These are phyloP conservation scores for Aspergillus leporis DNA, from an alignment of 495 filamentous ascomycete genomes.

Conservation along the genomic window DNA sequence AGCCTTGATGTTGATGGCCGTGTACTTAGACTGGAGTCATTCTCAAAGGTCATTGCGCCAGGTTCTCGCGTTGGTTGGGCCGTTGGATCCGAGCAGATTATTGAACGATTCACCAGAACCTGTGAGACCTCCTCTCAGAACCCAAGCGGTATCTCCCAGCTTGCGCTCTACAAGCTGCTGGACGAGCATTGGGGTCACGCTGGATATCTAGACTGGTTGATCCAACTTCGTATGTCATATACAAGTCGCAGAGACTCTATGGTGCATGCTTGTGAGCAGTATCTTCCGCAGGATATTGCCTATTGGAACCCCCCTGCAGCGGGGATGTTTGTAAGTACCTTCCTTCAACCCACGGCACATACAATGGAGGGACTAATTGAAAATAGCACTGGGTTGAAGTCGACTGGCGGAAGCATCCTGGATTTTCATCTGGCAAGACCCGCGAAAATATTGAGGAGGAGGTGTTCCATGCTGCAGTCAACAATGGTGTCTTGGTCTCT, in stretches of 20 bases:
- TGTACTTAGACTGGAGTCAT: slow-evolving; percentile 67
- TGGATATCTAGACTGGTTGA: slow-evolving; percentile 91
- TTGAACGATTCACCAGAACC: slow-evolving; percentile 75
- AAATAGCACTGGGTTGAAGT: slow-evolving; percentile 79
- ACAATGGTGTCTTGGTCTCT: slow-evolving; percentile 70
- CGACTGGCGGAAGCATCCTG: slow-evolving; percentile 73
- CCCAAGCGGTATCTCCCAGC: slow-evolving; percentile 78
- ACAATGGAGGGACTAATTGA: neutral
- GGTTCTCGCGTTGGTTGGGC: slow-evolving; percentile 65
- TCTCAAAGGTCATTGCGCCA: slow-evolving; percentile 67
- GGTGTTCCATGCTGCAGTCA: slow-evolving; percentile 73
- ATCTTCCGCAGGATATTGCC: slow-evolving; percentile 73
- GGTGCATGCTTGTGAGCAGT: slow-evolving; percentile 78
- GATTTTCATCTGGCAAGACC: slow-evolving; percentile 49
- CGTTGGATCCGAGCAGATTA: slow-evolving; percentile 73
- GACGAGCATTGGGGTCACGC: slow-evolving; percentile 93
- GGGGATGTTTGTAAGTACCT: slow-evolving; percentile 89
- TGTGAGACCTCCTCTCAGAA: slow-evolving; percentile 80
- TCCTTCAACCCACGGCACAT: neutral
- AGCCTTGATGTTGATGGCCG: slow-evolving; percentile 66
- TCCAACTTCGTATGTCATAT: slow-evolving; percentile 80
- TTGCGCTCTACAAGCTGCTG: slow-evolving; percentile 82
- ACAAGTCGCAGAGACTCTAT: slow-evolving; percentile 74
- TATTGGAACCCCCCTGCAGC: slow-evolving; percentile 82
- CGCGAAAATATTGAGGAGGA: slow-evolving; percentile 77